Conservation (phyloP, 164 flowering plant species). For the Tetrastigma voinierianum region DNA sequence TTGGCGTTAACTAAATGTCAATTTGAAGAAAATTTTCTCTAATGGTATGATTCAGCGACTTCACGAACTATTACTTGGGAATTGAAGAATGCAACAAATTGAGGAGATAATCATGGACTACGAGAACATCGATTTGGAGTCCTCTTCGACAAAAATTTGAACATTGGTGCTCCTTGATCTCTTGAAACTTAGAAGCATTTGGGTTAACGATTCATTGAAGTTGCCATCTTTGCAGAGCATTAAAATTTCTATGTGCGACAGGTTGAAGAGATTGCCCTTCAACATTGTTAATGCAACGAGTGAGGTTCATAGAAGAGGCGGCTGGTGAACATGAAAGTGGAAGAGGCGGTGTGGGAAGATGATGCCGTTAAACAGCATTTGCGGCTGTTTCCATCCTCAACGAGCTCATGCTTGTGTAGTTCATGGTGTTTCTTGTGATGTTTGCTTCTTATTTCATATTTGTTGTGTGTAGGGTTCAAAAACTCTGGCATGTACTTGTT, state of each 20-base stretch:
- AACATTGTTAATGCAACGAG: neutral
- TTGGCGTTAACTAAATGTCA: slow-evolving; percentile 11
- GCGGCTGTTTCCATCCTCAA: too few species aligned
- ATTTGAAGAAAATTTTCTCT: slow-evolving; percentile 1
- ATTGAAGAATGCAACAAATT: slow-evolving; percentile 11
- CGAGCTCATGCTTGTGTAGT: too few species aligned
- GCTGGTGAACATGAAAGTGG: too few species aligned
- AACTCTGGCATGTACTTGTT: too few species aligned
- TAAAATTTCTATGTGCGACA: neutral
- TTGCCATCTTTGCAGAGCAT: slow-evolving; percentile 12
- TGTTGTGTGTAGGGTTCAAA: too few species aligned
- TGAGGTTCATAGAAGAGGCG: slow-evolving; percentile 4
- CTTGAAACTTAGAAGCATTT: too few species aligned
- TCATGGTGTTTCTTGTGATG: too few species aligned
- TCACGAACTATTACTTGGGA: neutral
- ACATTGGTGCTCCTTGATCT: too few species aligned
- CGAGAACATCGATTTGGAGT: neutral
- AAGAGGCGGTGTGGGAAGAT: neutral
- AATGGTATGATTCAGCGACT: slow-evolving; percentile 7
- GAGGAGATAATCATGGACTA: slow-evolving; percentile 5
- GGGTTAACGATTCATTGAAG: neutral
- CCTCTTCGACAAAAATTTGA: neutral
- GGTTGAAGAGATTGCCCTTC: slow-evolving; percentile 1
- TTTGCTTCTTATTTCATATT: too few species aligned
- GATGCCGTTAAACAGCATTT: too few species aligned